phyloP scores from a whole-genome alignment of 2,329 filamentous ascomycete species.

The Fusarium sp. region DNA sequence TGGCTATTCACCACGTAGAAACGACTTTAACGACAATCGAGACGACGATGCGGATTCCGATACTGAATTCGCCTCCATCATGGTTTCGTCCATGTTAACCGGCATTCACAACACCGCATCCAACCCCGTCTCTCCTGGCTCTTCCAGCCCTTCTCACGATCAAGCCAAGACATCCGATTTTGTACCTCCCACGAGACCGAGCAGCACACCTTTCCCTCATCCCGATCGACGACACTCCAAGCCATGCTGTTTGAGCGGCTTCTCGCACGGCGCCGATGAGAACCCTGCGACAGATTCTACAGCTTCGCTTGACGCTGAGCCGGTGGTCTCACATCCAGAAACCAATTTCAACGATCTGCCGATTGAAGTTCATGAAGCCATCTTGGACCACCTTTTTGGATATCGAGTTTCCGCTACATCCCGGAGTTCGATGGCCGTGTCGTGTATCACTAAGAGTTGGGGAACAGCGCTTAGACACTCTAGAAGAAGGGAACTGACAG shows the following conservation, averaged over 20 bases:
- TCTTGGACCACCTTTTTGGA: constrained; percentile 77
- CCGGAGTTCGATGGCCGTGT: constrained; percentile 65
- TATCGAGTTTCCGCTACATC: constrained; percentile 71
- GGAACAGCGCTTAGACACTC: constrained; percentile 74
- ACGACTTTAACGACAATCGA: constrained; percentile 25
- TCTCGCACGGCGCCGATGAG: constrained; percentile 39
- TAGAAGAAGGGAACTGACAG: constrained; percentile 72
- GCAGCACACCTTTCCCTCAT: constrained; percentile 69
- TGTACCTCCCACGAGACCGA: constrained; percentile 59
- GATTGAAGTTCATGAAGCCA: constrained; percentile 76
- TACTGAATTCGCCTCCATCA: constrained; percentile 51
- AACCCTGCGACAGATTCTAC: constrained; percentile 27
- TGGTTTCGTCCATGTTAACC: constrained; percentile 52
- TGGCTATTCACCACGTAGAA: constrained; percentile 33
- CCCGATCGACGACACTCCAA: constrained; percentile 58
- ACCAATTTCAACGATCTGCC: constrained; percentile 66
- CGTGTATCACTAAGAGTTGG: constrained; percentile 68
- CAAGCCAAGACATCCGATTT: constrained; percentile 56
- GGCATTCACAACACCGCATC: constrained; percentile 56
- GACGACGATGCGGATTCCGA: constrained; percentile 42
- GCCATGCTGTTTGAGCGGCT: constrained; percentile 44
- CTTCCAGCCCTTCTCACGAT: constrained; percentile 63
- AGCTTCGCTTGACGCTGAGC: constrained; percentile 33
- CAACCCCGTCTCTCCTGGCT: constrained; percentile 66
- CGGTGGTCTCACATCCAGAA: constrained; percentile 30